Evolutionary conservation across 2,329 filamentous ascomycete genomes (phyloP).

Genomic region (Ophiostoma quercus): DNA sequence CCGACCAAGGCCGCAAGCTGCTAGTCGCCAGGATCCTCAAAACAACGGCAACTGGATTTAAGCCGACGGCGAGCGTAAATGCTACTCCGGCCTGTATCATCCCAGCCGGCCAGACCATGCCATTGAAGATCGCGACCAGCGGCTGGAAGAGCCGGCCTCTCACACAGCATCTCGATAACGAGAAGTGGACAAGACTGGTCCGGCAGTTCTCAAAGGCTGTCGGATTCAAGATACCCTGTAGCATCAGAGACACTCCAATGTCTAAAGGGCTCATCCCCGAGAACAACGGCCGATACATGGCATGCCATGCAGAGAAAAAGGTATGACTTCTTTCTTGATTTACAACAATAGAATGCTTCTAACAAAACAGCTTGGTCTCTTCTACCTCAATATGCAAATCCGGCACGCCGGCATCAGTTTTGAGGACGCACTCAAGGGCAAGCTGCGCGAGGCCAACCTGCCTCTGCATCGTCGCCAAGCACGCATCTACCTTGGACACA

Average conservation of each 20-base stretch:
- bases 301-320: constrained; percentile 27
- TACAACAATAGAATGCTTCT: background rate
- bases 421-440: constrained; percentile 18
- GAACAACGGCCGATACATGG: constrained; percentile 22
- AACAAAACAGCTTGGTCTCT: constrained; percentile 21
- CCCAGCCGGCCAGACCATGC: background rate
- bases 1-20: constrained; percentile 4
- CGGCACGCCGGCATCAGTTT: background rate
- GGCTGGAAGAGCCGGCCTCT: constrained; percentile 20
- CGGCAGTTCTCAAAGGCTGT: background rate
- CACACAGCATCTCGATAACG: background rate
- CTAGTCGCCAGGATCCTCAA: background rate
- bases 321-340: background rate
- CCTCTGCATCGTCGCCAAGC: constrained; percentile 16
- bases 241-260: constrained; percentile 22
- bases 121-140: constrained; percentile 20
- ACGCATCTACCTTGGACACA: constrained; percentile 24
- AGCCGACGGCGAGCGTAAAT: rapidly evolving
- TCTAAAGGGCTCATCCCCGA: constrained; percentile 2
- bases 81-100: constrained; percentile 25
- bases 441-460: background rate
- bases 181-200: constrained; percentile 23
- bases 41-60: background rate
- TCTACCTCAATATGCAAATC: constrained; percentile 22
- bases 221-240: constrained; percentile 9